Evolutionary conservation across 2,329 filamentous ascomycete genomes (phyloP).

Genomic region (Aspergillus ustus): DNA sequence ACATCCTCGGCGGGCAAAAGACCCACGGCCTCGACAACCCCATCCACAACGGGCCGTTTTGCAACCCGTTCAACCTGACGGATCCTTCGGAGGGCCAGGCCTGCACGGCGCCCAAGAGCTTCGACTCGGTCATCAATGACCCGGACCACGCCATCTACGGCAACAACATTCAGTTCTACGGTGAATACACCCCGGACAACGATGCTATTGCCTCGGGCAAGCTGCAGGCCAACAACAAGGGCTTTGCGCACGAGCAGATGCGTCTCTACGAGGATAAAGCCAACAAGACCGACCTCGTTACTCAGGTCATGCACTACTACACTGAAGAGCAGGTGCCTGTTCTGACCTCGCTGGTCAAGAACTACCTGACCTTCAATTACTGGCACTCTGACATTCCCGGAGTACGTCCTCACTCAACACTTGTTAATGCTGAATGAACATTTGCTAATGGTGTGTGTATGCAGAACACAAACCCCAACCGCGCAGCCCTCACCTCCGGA

Average conservation of each 20-base stretch:
- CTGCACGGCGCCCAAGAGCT: conserved; percentile 44
- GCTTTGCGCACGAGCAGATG: conserved; percentile 51
- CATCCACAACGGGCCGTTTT: conserved; percentile 48
- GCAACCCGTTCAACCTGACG: conserved; percentile 47
- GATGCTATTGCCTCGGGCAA: conserved; percentile 38
- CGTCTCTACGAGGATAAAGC: conserved; percentile 38
- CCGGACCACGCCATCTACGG: conserved; percentile 49
- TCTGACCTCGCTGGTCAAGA: conserved; percentile 45
- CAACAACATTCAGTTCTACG: conserved; percentile 52
- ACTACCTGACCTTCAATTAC: conserved; percentile 51
- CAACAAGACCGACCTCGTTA: conserved; percentile 36
- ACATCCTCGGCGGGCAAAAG: conserved; percentile 49
- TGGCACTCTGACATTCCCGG: conserved; percentile 52
- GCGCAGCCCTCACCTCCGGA: conserved; percentile 36
- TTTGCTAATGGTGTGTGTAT: neutral
- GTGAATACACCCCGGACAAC: conserved; percentile 46
- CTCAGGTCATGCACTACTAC: conserved; percentile 53
- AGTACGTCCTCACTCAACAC: conserved; percentile 34
- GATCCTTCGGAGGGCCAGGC: conserved; percentile 32
- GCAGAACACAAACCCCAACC: conserved; percentile 52
- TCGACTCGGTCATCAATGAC: conserved; percentile 48
- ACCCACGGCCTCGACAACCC: conserved; percentile 47
- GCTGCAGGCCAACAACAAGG: conserved; percentile 37
- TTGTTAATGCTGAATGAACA: neutral
- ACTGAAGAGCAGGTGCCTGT: conserved; percentile 49